Conservation (phyloP, 768 basidiomycete genomes). For the Rhodotorula sphaerocarpa region DNA sequence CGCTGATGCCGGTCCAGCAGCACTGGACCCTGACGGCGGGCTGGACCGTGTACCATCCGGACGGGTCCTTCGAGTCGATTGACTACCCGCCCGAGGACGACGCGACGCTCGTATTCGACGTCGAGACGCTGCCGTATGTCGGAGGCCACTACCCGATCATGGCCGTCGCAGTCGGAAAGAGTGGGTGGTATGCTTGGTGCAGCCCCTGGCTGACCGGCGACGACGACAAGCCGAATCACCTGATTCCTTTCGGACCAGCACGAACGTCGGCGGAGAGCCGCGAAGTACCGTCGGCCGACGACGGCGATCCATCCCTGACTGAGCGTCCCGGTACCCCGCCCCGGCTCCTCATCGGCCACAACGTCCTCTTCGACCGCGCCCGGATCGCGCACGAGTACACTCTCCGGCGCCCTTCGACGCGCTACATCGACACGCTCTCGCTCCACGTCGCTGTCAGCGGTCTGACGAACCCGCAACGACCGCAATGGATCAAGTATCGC, state of each 20-base stretch:
- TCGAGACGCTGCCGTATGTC: slow-evolving; percentile 81
- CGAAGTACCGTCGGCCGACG: background rate
- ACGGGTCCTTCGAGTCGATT: slow-evolving; percentile 70
- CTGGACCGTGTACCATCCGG: slow-evolving; percentile 80
- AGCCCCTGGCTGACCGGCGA: slow-evolving; percentile 79
- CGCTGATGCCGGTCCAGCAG: slow-evolving; percentile 52
- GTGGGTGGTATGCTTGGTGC: slow-evolving; percentile 92
- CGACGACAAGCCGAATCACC: slow-evolving; percentile 53
- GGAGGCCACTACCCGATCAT: slow-evolving; percentile 69
- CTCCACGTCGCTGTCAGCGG: slow-evolving; percentile 89
- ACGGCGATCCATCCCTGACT: slow-evolving; percentile 39
- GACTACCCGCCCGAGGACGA: slow-evolving; percentile 54
- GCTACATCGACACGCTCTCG: slow-evolving; percentile 90
- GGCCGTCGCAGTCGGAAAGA: slow-evolving; percentile 73
- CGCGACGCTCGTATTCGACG: slow-evolving; percentile 72
- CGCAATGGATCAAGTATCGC: slow-evolving; percentile 78
- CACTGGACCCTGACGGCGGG: slow-evolving; percentile 55
- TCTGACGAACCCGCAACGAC: slow-evolving; percentile 87
- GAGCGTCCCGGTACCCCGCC: slow-evolving; percentile 41
- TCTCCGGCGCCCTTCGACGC: slow-evolving; percentile 57
- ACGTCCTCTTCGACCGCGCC: slow-evolving; percentile 85
- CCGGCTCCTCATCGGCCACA: slow-evolving; percentile 80
- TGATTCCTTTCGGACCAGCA: slow-evolving; percentile 63
- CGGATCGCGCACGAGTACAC: slow-evolving; percentile 75
- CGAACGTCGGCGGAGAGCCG: background rate